Percentiles rank a stretch among this genome's conserved stretches.
Conservation (phyloP, 805 yeast species). For the Saccharomyces paradoxus region DNA sequence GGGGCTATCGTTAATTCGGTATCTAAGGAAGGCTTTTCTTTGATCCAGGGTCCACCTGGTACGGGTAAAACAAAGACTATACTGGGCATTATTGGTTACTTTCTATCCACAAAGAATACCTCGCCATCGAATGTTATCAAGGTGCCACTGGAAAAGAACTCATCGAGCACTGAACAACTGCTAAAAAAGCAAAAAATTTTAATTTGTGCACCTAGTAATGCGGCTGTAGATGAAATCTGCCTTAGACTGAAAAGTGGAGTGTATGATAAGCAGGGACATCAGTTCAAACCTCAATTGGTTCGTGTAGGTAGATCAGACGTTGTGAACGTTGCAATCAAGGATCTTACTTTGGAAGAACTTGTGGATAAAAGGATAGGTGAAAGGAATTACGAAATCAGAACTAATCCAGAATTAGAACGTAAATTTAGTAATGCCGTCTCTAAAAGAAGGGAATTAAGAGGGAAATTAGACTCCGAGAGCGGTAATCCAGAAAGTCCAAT, state of each 20-base stretch:
- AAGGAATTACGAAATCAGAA: constrained; percentile 30
- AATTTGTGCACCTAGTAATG: constrained; percentile 97
- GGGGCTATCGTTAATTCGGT: constrained; percentile 73
- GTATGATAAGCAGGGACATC: constrained; percentile 42
- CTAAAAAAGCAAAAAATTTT: constrained; percentile 49
- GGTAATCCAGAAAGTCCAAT: constrained; percentile 41
- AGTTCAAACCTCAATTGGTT: constrained; percentile 58
- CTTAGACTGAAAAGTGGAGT: constrained; percentile 73
- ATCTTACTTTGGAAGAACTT: constrained; percentile 75
- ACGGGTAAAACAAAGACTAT: constrained; percentile 98
- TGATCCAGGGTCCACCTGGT: constrained; percentile 99
- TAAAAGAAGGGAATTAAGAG: constrained; percentile 50
- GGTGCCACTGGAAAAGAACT: constrained; percentile 24
- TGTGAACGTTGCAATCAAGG: constrained; percentile 71
- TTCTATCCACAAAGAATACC: constrained; percentile 37
- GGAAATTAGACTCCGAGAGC: constrained; percentile 32
- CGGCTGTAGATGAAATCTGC: constrained; percentile 95
- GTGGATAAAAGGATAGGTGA: constrained; percentile 55
- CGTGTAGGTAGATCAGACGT: constrained; percentile 88
- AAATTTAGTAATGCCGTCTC: constrained; percentile 45
- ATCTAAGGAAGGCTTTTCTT: constrained; percentile 63
- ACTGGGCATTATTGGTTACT: constrained; percentile 79
- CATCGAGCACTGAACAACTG: constrained; percentile 15
- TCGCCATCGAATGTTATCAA: constrained; percentile 26
- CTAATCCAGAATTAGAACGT: constrained; percentile 37